Conservation (phyloP, 495 filamentous ascomycete species). For the Hypomontagnella monticulosa region DNA sequence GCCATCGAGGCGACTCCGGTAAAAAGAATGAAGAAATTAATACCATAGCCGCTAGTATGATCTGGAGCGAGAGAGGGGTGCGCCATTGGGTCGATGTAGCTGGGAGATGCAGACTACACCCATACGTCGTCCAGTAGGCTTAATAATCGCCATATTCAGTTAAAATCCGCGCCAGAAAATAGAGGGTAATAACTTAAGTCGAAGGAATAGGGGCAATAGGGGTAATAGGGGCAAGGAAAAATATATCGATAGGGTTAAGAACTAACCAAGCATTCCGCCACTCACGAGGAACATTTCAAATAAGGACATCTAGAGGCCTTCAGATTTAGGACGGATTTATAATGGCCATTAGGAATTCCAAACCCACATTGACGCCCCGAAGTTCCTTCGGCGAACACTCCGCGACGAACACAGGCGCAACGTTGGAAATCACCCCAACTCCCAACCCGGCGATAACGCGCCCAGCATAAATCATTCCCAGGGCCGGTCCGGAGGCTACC, state of each 20-base stretch:
- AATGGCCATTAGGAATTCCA: not conserved
- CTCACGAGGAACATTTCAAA: conserved; percentile 15
- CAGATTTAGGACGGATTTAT: conserved; percentile 43
- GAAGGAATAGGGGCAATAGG: not conserved
- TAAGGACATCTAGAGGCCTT: conserved; percentile 41
- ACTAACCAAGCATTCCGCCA: conserved; percentile 17
- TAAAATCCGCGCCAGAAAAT: not conserved
- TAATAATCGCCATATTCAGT: not conserved
- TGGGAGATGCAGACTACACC: conserved; percentile 6
- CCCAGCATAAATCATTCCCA: conserved; percentile 38
- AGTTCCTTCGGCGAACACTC: conserved; percentile 61
- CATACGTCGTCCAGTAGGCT: conserved; percentile 20
- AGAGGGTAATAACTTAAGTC: not conserved
- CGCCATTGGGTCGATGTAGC: conserved; percentile 17
- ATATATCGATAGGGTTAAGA: too few species aligned
- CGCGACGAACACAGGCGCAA: conserved; percentile 59
- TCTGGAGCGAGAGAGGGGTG: conserved; percentile 5
- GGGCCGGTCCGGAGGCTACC: conserved; percentile 7
- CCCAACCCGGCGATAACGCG: conserved; percentile 61
- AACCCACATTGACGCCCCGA: conserved; percentile 54
- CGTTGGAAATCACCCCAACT: conserved; percentile 58
- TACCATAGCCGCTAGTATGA: conserved; percentile 4
- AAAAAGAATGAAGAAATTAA: not conserved
- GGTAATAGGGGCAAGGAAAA: not conserved
- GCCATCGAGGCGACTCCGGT: conserved; percentile 29